Base-by-base conservation (phyloP, 2,329 filamentous ascomycete genomes). In the Monosporascus ibericus region DNA sequence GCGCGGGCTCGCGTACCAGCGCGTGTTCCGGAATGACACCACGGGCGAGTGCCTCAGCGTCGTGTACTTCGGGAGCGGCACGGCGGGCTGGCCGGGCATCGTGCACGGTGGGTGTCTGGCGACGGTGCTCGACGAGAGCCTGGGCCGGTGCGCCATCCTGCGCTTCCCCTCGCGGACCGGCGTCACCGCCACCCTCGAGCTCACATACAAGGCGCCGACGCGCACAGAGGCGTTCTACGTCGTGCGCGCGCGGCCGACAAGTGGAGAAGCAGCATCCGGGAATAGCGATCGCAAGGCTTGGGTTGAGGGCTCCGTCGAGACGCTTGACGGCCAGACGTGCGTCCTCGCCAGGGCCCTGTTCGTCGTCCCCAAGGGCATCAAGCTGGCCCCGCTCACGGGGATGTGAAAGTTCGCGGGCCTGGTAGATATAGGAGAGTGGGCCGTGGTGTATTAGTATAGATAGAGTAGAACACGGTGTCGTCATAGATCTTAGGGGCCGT, bases 21-120 rank as follows among this genome's bases (percentile, higher is more conserved):
- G 80, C 60, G 70, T 87, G 2, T 91, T 88, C 64, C 82, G 78
- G 74, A 82, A 88, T 64, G 63, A 71, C 3, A 67, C 68, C 30
- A 80, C 82, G 6, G 76, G 81, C 58, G 80, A 82, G 60, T 67
- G 83, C 36, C 71, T 85, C 11, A 79, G 76, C 48, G 75, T 91
- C n/a, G 72, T 91, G 5, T 87, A 78, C 73, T 77, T 91, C 50
- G 88, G 88, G 6, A 67, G 74, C n/a, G 80, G 75, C 1, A 64
- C 86, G 20, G 74, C 78, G 47, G 87, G 88, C 4, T 92, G 86
- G 85, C 87, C 87, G 1, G 78, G 80, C 14, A 75, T 88, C 40
- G 82, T 84, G 49, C 88, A 92, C 70, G 88, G 88, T 51, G 88
- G 88, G 15, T 75, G 78, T 6, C 75, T 88, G 48, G 85, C 84